phyloP scores from a whole-genome alignment of 768 basidiomycete genomes.

The Lactarius sp. region DNA sequence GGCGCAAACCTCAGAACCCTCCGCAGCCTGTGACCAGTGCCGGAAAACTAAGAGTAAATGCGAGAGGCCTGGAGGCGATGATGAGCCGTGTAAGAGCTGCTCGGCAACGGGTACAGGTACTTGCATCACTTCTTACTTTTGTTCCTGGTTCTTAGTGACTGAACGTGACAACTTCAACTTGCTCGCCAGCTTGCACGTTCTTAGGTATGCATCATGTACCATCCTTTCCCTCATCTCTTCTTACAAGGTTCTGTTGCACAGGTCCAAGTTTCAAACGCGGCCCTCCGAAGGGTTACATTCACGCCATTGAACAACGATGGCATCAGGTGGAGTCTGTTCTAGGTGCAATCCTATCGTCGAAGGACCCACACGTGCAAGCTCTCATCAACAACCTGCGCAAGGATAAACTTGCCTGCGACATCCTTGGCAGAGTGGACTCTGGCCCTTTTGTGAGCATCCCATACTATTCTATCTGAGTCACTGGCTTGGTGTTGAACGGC shows the following conservation, averaged over 20 bases:
- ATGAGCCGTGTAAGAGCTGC: constrained; percentile 59
- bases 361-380: constrained; percentile 57
- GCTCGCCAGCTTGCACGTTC: constrained; percentile 56
- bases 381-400: constrained; percentile 59
- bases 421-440: constrained; percentile 68
- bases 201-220: constrained; percentile 39
- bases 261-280: constrained; percentile 80
- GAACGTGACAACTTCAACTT: constrained; percentile 26
- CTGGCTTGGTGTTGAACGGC: constrained; percentile 10
- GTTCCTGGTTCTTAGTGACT: constrained; percentile 9
- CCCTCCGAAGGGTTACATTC: constrained; percentile 87
- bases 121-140: constrained; percentile 24
- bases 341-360: constrained; percentile 71
- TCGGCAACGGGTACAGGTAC: constrained; percentile 49
- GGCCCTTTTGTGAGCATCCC: constrained; percentile 64
- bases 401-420: constrained; percentile 73
- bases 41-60: constrained; percentile 87
- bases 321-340: constrained; percentile 90
- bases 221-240: not conserved
- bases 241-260: constrained; percentile 29
- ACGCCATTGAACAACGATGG: constrained; percentile 88
- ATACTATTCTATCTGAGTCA: not conserved
- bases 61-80: constrained; percentile 49
- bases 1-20: not conserved
- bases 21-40: constrained; percentile 78